Percentiles rank a stretch among this genome's conserved stretches.
phyloP scores from a whole-genome alignment of 2,329 filamentous ascomycete species.

The Talaromyces sp. region DNA sequence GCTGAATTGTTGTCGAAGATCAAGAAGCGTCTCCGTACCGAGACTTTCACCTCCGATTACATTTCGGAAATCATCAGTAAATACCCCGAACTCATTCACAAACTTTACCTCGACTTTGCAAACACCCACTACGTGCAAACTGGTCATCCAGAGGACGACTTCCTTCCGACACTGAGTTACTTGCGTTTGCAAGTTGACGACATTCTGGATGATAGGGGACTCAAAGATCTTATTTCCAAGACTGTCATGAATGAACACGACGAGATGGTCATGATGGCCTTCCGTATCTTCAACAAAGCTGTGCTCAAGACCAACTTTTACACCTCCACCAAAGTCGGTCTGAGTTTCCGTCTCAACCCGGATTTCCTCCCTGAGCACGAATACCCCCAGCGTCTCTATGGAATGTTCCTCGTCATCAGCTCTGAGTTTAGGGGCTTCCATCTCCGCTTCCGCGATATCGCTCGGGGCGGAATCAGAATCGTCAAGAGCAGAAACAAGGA shows the following conservation, averaged over 20 bases:
- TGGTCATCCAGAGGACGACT: slow-evolving; percentile 57
- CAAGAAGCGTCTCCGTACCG: slow-evolving; percentile 88
- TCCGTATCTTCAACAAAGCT: slow-evolving; percentile 89
- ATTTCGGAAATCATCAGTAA: slow-evolving; percentile 94
- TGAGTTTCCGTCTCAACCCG: slow-evolving; percentile 85
- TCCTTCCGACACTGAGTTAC: slow-evolving; percentile 65
- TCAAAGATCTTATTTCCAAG: slow-evolving; percentile 72
- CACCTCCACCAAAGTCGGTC: slow-evolving; percentile 94
- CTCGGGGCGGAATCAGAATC: slow-evolving; percentile 94
- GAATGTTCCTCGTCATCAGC: slow-evolving; percentile 98
- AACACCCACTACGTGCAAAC: slow-evolving; percentile 74
- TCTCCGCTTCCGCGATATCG: slow-evolving; percentile 93
- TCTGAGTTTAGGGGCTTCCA: slow-evolving; percentile 97
- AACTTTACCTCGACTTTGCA: slow-evolving; percentile 87
- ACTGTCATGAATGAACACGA: slow-evolving; percentile 91
- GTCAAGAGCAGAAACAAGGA: slow-evolving; percentile 97
- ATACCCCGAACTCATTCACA: slow-evolving; percentile 80
- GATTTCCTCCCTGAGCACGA: slow-evolving; percentile 82
- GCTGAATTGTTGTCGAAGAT: slow-evolving; percentile 86
- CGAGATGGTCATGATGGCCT: slow-evolving; percentile 95
- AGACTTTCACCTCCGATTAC: slow-evolving; percentile 97
- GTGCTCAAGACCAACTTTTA: slow-evolving; percentile 97
- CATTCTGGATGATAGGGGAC: slow-evolving; percentile 67
- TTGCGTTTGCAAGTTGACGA: slow-evolving; percentile 63
- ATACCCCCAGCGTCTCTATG: slow-evolving; percentile 88